Evolutionary conservation across 1,139 yeast genomes (phyloP), one percentile per base, ranked within the genome.

Genomic region (Cylindricascospora bacillispora): DNA sequence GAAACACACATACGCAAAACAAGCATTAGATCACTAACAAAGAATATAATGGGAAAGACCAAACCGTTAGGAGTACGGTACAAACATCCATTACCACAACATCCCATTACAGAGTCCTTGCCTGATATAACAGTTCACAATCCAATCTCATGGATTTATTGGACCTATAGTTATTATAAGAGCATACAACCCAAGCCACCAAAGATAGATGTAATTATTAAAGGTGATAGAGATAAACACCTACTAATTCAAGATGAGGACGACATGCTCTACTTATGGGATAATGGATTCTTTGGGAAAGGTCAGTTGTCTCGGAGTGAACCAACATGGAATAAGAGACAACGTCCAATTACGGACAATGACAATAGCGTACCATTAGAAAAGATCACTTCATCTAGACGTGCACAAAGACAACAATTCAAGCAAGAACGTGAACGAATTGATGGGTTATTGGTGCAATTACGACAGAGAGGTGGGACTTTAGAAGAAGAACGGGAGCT

Each of bases 261-360:
- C 0, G 72, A 66, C 24, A 77, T 76, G 70, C 45, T 49, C n/a
- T 53, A 54, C 18, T 59, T 89, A 6, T 89, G 98, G 97, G 57
- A 65, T 18, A 68, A 68, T 46, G 99, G 99, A 0, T 89, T 85
- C 49, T 92, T 83, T 49, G 99, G 99, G 6, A 89, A 89, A 45
- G 99, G 98, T 2, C 67, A 71, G 4, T 59, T 85, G 29, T 80
- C 94, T 21, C 63, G 99, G 40, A 79, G 93, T 35, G 95, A 89
- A 45, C 95, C 98, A 0, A 73, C 94, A 0, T 89, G 97, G 97
- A 56, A 53, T 27, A 62, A 62, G 10, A 65, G 97, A 32, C 73
- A 82, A 1, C 60, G 61, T 18, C 56, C 33, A 33, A 56, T 32
- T 15, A 38, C 42, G 22, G 38, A 57, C 13, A 64, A 29, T 4